phyloP scores from a whole-genome alignment of 23 red algal species.

The Chondrus crispus region DNA sequence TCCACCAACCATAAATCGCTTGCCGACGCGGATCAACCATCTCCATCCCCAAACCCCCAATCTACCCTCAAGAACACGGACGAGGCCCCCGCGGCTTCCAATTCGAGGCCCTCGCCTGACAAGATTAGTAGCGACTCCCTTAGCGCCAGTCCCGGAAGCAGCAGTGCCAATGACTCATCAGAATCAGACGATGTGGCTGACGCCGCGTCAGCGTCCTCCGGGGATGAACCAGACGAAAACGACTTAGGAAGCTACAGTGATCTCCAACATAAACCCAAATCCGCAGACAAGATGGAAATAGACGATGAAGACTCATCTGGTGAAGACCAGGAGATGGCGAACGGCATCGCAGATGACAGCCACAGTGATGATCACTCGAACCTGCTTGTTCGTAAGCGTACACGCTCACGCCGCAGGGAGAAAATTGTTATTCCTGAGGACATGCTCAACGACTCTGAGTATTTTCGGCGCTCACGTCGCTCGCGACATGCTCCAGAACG shows the following conservation, averaged over 20 bases:
- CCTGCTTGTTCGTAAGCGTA: neutral
- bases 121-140: too few species aligned
- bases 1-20: neutral
- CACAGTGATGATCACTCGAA: slow-evolving; percentile 36
- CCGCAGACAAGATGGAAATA: neutral
- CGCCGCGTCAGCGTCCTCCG: neutral
- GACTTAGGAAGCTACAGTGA: neutral
- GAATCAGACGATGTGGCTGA: neutral
- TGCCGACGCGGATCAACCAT: neutral
- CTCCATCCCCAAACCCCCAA: neutral
- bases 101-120: too few species aligned
- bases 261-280: neutral
- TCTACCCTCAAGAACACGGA: neutral
- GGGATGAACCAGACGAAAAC: neutral
- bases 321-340: neutral
- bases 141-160: too few species aligned
- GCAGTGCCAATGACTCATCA: neutral
- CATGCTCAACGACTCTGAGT: slow-evolving; percentile 50
- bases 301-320: neutral
- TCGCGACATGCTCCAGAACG: slow-evolving; percentile 47
- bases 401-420: neutral
- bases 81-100: neutral
- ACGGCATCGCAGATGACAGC: slow-evolving; percentile 20
- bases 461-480: slow-evolving; percentile 62
- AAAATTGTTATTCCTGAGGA: slow-evolving; percentile 57